These are phyloP conservation scores for Zopfochytrium polystomum DNA, from an alignment of 371 early-diverging fungal species.

Conservation along the genomic window DNA sequence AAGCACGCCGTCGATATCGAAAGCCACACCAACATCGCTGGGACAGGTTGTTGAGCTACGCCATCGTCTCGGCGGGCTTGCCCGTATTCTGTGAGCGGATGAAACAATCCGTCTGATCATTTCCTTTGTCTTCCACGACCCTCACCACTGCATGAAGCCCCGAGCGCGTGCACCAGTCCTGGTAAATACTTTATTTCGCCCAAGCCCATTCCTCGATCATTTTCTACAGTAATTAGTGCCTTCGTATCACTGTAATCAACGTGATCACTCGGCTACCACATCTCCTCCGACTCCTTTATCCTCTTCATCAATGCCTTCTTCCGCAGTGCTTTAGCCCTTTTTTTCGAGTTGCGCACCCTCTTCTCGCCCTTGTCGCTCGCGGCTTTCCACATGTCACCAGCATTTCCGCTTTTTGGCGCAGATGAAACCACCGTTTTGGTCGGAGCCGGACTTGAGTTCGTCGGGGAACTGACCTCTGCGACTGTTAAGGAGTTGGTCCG, in stretches of 20 bases:
- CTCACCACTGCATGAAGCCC: neutral
- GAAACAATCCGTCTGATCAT: too few relatives aligned
- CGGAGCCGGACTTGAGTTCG: too few relatives aligned
- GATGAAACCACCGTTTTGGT: too few relatives aligned
- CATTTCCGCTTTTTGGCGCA: too few relatives aligned
- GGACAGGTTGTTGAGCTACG: neutral
- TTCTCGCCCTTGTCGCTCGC: neutral
- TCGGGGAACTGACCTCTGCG: too few relatives aligned
- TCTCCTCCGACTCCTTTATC: neutral
- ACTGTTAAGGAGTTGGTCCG: too few relatives aligned
- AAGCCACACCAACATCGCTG: conserved; percentile 17
- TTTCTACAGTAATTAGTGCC: neutral
- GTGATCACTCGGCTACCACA: neutral
- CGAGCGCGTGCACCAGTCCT: neutral
- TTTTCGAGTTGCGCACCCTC: neutral
- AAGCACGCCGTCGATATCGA: conserved; percentile 39
- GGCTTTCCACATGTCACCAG: too few relatives aligned
- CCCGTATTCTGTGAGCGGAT: neutral
- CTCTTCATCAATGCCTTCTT: neutral
- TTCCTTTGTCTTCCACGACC: too few relatives aligned
- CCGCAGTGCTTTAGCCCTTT: neutral
- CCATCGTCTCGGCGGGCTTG: neutral
- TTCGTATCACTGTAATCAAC: neutral
- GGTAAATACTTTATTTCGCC: neutral
- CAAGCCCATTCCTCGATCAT: neutral